A percentile compares a stretch with the other conserved stretches of the same genome.
Conservation (phyloP, 2,329 filamentous ascomycete species). For the Arachnomyces sp. region DNA sequence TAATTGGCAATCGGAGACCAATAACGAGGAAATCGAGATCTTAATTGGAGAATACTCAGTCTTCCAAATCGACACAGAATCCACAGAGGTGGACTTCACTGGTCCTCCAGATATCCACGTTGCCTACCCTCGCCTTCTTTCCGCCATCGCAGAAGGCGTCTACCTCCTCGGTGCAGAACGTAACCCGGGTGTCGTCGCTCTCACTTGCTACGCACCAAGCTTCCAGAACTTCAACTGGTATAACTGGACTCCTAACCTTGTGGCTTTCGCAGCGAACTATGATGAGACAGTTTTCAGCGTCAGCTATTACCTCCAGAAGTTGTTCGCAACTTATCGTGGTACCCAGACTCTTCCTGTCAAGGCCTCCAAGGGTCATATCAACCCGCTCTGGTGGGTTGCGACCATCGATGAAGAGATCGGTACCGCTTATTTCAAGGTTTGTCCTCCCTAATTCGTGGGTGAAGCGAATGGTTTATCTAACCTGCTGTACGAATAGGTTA, state of each 20-base stretch:
- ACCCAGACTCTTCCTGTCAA: constrained; percentile 23
- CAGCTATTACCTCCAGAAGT: constrained; percentile 29
- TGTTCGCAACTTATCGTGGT: constrained; percentile 29
- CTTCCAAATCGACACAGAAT: constrained; percentile 30
- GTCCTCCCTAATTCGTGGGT: no score
- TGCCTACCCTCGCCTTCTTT: constrained; percentile 51
- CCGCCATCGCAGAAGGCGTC: constrained; percentile 57
- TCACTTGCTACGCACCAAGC: constrained; percentile 11
- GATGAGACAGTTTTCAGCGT: no score
- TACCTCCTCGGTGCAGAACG: constrained; percentile 59
- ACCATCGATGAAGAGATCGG: constrained; percentile 7
- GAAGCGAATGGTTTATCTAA: no score
- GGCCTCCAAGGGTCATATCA: constrained; percentile 9
- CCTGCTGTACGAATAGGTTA: constrained; percentile 1
- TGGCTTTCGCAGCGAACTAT: constrained; percentile 1
- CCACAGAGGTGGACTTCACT: constrained; percentile 44
- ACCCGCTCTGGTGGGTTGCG: constrained; percentile 13
- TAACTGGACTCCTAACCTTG: constrained; percentile 10
- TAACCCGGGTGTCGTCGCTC: constrained; percentile 33
- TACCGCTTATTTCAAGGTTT: constrained; percentile 8
- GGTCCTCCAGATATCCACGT: constrained; percentile 33
- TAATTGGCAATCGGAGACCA: constrained; percentile 24
- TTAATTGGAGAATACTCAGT: constrained; percentile 30
- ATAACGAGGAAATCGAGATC: constrained; percentile 17
- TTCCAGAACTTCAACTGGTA: constrained; percentile 14